Conservation (phyloP, 202 grass and related monocot genomes). For the Setaria viridis region DNA sequence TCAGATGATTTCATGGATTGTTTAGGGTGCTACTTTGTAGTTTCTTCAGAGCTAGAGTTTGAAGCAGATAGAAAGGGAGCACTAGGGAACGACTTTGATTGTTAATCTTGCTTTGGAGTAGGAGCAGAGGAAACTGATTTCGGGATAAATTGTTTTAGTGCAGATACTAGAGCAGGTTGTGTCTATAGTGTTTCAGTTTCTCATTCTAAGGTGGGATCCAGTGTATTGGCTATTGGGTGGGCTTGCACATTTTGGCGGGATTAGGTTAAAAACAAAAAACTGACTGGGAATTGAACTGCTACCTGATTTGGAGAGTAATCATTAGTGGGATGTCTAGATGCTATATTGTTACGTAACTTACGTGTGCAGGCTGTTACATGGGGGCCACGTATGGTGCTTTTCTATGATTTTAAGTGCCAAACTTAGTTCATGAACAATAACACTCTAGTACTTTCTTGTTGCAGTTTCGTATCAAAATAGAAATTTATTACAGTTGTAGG, state of each 20-base stretch:
- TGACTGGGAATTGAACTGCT: neutral
- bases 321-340: neutral
- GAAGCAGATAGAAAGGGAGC: neutral
- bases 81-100: neutral
- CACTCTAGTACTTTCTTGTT: neutral
- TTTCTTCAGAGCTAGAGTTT: neutral
- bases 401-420: conserved; percentile 23
- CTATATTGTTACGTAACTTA: conserved; percentile 10
- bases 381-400: conserved; percentile 23
- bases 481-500: neutral
- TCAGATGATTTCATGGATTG: conserved; percentile 15
- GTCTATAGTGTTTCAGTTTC: neutral
- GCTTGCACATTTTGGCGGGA: neutral
- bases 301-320: conserved; percentile 28
- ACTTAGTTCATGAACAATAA: neutral
- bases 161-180: neutral
- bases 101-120: conserved; percentile 15
- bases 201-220: conserved; percentile 1
- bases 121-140: neutral
- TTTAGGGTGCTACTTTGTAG: conserved; percentile 7
- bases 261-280: conserved; percentile 26
- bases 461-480: neutral
- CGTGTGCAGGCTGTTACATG: conserved; percentile 25
- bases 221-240: neutral
- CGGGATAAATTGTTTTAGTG: neutral